Conservation (phyloP, 1,284 basidiomycete genomes). For the Bondarzewia mesenterica region DNA sequence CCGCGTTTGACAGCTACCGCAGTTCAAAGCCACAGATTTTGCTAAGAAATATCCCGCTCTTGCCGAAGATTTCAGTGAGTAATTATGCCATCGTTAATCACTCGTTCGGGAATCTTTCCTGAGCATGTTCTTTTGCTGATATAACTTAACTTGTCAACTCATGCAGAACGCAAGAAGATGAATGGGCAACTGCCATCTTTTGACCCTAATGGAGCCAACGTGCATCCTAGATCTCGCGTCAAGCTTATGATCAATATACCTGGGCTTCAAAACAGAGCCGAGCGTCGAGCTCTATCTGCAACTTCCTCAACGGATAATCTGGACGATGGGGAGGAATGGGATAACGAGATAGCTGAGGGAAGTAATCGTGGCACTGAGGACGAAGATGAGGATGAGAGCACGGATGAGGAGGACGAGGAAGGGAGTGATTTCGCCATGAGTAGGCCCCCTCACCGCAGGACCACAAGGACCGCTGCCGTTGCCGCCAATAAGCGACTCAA, state of each 20-base stretch:
- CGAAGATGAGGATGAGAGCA: constrained; percentile 2
- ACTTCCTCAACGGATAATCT: constrained; percentile 6
- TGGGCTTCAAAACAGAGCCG: constrained; percentile 2
- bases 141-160: neutral
- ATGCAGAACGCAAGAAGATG: constrained; percentile 25
- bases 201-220: constrained; percentile 48
- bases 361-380: constrained; percentile 21
- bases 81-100: neutral
- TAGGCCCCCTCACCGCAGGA: neutral
- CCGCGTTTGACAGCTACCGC: constrained; percentile 10
- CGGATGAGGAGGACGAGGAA: constrained; percentile 5
- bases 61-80: constrained; percentile 43
- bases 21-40: constrained; percentile 17
- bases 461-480: neutral
- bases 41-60: constrained; percentile 25
- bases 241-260: constrained; percentile 24
- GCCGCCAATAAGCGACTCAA: neutral
- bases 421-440: neutral
- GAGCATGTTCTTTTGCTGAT: too few relatives aligned
- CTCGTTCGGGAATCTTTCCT: neutral
- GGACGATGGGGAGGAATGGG: constrained; percentile 13
- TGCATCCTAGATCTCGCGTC: constrained; percentile 55
- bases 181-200: constrained; percentile 39
- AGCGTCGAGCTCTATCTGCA: constrained; percentile 1
- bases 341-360: constrained; percentile 23